Evolutionary conservation across 2,329 filamentous ascomycete genomes (phyloP).

Genomic region (Hypomyces perniciosus): DNA sequence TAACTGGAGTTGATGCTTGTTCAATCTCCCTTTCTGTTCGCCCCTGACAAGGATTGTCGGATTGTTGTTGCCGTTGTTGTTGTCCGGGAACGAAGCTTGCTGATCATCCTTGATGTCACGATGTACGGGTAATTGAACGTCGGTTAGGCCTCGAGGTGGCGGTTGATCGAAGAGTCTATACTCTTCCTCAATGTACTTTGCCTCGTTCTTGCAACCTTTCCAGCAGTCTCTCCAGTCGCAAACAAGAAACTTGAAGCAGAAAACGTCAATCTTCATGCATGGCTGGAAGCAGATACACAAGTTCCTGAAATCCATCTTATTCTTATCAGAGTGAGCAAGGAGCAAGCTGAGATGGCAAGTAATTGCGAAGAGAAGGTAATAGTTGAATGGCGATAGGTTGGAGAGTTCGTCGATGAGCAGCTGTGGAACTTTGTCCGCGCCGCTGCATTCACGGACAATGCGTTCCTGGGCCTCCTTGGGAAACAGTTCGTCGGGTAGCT

Average conservation of each 20-base stretch:
- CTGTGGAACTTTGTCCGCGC: conserved; percentile 74
- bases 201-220: conserved; percentile 91
- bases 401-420: conserved; percentile 86
- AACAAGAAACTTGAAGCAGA: conserved; percentile 92
- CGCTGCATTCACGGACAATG: conserved; percentile 72
- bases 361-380: conserved; percentile 94
- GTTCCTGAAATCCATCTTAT: conserved; percentile 97
- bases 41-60: conserved; percentile 29
- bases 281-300: conserved; percentile 96
- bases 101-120: conserved; percentile 12
- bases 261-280: conserved; percentile 91
- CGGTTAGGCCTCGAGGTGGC: conserved; percentile 44
- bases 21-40: conserved; percentile 24
- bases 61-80: conserved; percentile 60
- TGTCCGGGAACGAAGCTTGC: conserved; percentile 55
- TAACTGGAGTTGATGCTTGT: conserved; percentile 38
- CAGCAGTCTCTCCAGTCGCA: conserved; percentile 95
- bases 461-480: conserved; percentile 77
- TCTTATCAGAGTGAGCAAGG: conserved; percentile 86
- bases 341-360: conserved; percentile 92
- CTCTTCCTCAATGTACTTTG: conserved; percentile 67
- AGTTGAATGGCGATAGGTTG: conserved; percentile 92
- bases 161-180: conserved; percentile 55
- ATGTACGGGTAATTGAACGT: conserved; percentile 26
- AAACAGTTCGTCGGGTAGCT: conserved; percentile 90